Percentiles rank a stretch among this genome's conserved stretches.
Evolutionary conservation across 371 early-diverging fungal species (phyloP).

Genomic region (Mortierella polycephala): DNA sequence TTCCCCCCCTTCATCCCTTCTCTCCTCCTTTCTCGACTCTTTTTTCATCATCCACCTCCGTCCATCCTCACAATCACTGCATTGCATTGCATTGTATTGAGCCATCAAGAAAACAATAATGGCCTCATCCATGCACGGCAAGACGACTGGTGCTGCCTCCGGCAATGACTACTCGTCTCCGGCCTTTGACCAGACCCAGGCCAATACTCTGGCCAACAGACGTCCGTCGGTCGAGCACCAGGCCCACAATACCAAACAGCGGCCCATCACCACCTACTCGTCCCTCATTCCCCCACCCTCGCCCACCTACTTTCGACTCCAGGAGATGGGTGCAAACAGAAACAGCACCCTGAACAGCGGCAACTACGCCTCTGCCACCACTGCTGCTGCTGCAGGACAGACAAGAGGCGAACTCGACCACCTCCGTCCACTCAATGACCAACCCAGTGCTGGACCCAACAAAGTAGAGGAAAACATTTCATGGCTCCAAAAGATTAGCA

Average conservation of each 20-base stretch:
- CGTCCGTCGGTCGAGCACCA: conserved; percentile 26
- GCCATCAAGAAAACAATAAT: neutral
- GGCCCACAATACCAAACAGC: conserved; percentile 21
- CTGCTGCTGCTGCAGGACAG: neutral
- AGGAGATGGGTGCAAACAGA: conserved; percentile 18
- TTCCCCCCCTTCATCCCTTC: no score
- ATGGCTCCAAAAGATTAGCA: conserved; percentile 42
- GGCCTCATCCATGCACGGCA: conserved; percentile 8
- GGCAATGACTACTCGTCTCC: conserved; percentile 19
- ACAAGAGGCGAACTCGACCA: conserved; percentile 31
- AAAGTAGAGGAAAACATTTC: conserved; percentile 23
- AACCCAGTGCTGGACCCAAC: neutral
- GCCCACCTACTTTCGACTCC: conserved; percentile 45
- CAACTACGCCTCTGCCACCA: neutral
- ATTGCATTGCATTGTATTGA: neutral
- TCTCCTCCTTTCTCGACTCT: neutral
- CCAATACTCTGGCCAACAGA: conserved; percentile 51
- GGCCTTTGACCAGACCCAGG: conserved; percentile 27
- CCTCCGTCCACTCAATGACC: conserved; percentile 27
- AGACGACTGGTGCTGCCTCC: conserved; percentile 3
- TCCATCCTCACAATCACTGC: no score
- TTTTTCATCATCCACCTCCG: no score
- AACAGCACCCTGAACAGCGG: neutral
- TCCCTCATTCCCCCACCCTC: conserved; percentile 51
- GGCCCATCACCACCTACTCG: conserved; percentile 46